phyloP scores from a whole-genome alignment of 2,329 filamentous ascomycete genomes.

The Penicillium vulpinum region DNA sequence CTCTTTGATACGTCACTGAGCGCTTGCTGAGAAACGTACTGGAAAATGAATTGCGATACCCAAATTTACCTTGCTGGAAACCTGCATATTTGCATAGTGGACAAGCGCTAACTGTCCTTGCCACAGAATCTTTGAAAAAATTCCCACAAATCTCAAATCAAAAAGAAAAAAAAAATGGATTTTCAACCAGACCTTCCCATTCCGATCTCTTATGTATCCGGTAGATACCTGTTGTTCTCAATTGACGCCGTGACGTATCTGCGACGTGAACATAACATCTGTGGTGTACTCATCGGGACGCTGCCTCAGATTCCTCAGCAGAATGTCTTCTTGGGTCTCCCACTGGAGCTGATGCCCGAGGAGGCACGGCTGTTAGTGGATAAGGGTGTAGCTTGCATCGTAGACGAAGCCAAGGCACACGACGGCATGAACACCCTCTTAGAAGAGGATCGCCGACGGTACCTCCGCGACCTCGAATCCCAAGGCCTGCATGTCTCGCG shows the following conservation, averaged over 20 bases:
- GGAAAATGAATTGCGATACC: slow-evolving; percentile 33
- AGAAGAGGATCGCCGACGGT: slow-evolving; percentile 60
- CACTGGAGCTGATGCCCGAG: slow-evolving; percentile 85
- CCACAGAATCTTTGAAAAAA: slow-evolving; percentile 21
- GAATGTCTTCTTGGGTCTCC: slow-evolving; percentile 87
- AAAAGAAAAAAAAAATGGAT: slow-evolving; percentile 31
- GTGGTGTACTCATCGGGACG: slow-evolving; percentile 80
- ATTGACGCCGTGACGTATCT: slow-evolving; percentile 75
- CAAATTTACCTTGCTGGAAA: background rate
- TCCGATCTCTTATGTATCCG: slow-evolving; percentile 76
- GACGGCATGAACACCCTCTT: slow-evolving; percentile 61
- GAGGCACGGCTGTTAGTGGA: slow-evolving; percentile 81
- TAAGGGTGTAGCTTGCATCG: slow-evolving; percentile 72
- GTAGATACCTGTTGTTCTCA: slow-evolving; percentile 87
- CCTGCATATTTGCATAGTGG: background rate
- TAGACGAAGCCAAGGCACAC: slow-evolving; percentile 76
- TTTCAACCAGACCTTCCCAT: slow-evolving; percentile 56
- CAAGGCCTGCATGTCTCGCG: slow-evolving; percentile 54
- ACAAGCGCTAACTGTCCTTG: slow-evolving; percentile 17
- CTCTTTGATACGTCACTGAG: slow-evolving; percentile 45
- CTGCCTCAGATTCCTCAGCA: slow-evolving; percentile 92
- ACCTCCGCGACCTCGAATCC: slow-evolving; percentile 58
- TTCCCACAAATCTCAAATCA: slow-evolving; percentile 7
- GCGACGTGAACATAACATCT: slow-evolving; percentile 78
- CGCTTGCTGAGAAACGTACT: slow-evolving; percentile 47